Evolutionary conservation across 1,284 basidiomycete genomes (phyloP).

Genomic region (Cystobasidiaceae sp.): DNA sequence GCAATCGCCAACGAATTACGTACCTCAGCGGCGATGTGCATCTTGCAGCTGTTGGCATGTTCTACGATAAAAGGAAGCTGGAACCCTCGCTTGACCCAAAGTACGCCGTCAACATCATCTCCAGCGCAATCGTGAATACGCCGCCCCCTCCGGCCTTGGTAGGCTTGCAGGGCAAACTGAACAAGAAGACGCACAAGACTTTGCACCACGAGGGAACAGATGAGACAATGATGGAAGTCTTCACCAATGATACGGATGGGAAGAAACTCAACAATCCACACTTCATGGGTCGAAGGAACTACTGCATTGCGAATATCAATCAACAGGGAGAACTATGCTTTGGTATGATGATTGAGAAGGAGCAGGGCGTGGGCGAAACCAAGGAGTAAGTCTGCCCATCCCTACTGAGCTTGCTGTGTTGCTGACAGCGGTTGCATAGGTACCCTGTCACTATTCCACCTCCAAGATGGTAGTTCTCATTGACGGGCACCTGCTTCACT

Average conservation of each 20-base stretch:
- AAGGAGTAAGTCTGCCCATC: conserved; percentile 53
- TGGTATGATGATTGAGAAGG: conserved; percentile 78
- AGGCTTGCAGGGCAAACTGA: conserved; percentile 70
- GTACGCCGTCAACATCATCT: conserved; percentile 71
- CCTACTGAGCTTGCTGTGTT: background rate
- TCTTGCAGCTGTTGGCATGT: conserved; percentile 1
- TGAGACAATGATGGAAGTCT: conserved; percentile 69
- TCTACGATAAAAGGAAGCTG: conserved; percentile 50
- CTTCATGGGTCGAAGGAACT: conserved; percentile 62
- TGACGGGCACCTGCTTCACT: no score
- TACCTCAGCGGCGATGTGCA: conserved; percentile 73
- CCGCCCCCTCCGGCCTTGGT: conserved; percentile 57
- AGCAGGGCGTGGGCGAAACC: conserved; percentile 67
- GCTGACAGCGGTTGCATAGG: background rate
- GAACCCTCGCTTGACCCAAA: conserved; percentile 61
- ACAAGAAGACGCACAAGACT: conserved; percentile 69
- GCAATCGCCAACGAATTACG: conserved; percentile 62
- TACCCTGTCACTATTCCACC: conserved; percentile 12
- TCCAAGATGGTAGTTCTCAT: conserved; percentile 15
- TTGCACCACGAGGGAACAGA: conserved; percentile 55
- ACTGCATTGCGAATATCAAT: conserved; percentile 70
- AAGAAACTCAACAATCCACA: conserved; percentile 57
- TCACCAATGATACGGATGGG: conserved; percentile 71
- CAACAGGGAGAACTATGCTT: conserved; percentile 65
- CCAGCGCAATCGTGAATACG: conserved; percentile 52